These are phyloP conservation scores for Capsella bursapastoris DNA, from an alignment of 345 rosid genomes.

Conservation along the genomic window DNA sequence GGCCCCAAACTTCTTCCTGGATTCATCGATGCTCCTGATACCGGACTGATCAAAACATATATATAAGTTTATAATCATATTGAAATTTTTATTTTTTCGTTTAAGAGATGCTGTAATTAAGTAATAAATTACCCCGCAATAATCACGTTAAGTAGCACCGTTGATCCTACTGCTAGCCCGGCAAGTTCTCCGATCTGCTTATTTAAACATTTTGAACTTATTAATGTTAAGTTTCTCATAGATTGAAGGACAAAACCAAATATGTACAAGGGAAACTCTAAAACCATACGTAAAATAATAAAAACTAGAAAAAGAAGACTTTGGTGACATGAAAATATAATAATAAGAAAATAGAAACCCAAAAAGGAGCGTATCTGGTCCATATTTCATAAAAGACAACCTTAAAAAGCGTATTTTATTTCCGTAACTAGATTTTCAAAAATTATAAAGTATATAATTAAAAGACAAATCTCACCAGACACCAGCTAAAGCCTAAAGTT, in stretches of 20 bases:
- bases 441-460: not conserved
- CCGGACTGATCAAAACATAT: conserved; percentile 52
- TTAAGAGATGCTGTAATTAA: not conserved
- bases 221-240: conserved; percentile 18
- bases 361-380: not conserved
- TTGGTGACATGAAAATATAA: not conserved
- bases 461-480: not conserved
- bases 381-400: conserved; percentile 3
- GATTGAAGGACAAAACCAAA: conserved; percentile 9
- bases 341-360: not conserved
- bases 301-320: not conserved
- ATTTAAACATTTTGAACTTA: not conserved
- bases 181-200: conserved; percentile 93
- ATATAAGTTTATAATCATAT: not conserved
- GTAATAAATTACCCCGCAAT: conserved; percentile 69
- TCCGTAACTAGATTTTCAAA: not conserved
- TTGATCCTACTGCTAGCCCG: conserved; percentile 88
- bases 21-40: conserved; percentile 90
- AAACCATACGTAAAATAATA: not conserved
- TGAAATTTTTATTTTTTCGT: not conserved
- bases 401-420: not conserved
- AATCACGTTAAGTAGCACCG: conserved; percentile 82
- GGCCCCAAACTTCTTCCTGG: conserved; percentile 94
- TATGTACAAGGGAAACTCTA: not conserved
- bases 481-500: not conserved